Percentiles rank a stretch among this genome's conserved stretches.
Conservation (phyloP, 2,329 filamentous ascomycete genomes). For the Apiospora phragmitis region DNA sequence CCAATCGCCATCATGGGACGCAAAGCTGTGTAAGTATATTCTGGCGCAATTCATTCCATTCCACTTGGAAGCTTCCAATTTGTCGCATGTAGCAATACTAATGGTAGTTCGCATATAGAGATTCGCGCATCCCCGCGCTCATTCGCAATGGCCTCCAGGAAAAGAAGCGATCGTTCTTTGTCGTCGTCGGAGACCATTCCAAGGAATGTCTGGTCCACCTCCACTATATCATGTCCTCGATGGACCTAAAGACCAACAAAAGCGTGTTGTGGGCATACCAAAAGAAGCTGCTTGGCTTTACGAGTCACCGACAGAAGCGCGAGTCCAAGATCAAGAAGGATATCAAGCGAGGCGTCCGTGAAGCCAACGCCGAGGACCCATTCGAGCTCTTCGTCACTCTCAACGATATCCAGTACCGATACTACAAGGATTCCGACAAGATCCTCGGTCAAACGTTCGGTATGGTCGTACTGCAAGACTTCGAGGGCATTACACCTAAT, state of each 20-base stretch:
- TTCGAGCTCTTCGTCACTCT: slow-evolving; percentile 97
- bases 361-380: slow-evolving; percentile 88
- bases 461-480: slow-evolving; percentile 98
- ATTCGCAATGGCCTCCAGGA: slow-evolving; percentile 91
- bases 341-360: slow-evolving; percentile 90
- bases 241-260: slow-evolving; percentile 93
- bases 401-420: slow-evolving; percentile 97
- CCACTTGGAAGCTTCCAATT: background rate
- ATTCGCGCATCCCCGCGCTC: slow-evolving; percentile 86
- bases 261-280: slow-evolving; percentile 98
- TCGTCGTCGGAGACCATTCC: slow-evolving; percentile 88
- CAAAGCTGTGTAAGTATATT: slow-evolving; percentile 10
- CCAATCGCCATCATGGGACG: slow-evolving; percentile 4
- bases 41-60: no score
- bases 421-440: slow-evolving; percentile 99
- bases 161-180: slow-evolving; percentile 98
- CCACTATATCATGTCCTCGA: slow-evolving; percentile 72
- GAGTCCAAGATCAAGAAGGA: slow-evolving; percentile 99
- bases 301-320: slow-evolving; percentile 94
- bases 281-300: slow-evolving; percentile 93
- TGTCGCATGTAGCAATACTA: background rate
- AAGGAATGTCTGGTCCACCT: slow-evolving; percentile 97
- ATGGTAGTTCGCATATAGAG: slow-evolving; percentile 49
- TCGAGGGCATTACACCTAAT: slow-evolving; percentile 97
- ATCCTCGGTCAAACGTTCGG: slow-evolving; percentile 97